Conservation (phyloP, 106 monocot species). For the Vanilla planifolia region DNA sequence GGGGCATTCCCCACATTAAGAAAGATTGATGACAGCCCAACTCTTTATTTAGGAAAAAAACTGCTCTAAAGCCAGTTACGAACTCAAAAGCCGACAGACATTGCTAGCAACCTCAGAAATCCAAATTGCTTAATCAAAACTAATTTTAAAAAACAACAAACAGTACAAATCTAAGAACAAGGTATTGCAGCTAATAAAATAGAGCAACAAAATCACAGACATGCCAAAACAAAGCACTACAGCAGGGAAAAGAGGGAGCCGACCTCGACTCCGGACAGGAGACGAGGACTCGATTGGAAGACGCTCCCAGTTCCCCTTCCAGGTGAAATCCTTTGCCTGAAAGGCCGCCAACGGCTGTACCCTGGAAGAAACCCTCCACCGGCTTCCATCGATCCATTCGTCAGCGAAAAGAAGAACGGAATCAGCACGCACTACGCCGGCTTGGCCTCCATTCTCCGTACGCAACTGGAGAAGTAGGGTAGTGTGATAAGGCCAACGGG, state of each 20-base stretch:
- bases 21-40: no score
- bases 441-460: no score
- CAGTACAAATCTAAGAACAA: neutral
- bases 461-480: no score
- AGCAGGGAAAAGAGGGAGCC: neutral
- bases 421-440: neutral
- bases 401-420: neutral
- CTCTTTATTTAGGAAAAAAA: no score
- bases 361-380: constrained; percentile 2
- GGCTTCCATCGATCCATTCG: constrained; percentile 11
- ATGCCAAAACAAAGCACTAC: neutral
- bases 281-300: neutral
- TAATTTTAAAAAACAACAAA: neutral
- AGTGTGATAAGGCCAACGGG: no score
- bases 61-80: no score
- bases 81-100: no score
- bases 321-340: neutral
- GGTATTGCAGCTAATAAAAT: neutral
- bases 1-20: no score
- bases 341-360: neutral
- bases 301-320: neutral
- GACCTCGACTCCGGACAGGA: constrained; percentile 8
- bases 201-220: neutral
- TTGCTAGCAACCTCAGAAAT: neutral
- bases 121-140: neutral